Evolutionary conservation across 352 stramenopile species (phyloP).

Genomic region (Pythium dissotocum): DNA sequence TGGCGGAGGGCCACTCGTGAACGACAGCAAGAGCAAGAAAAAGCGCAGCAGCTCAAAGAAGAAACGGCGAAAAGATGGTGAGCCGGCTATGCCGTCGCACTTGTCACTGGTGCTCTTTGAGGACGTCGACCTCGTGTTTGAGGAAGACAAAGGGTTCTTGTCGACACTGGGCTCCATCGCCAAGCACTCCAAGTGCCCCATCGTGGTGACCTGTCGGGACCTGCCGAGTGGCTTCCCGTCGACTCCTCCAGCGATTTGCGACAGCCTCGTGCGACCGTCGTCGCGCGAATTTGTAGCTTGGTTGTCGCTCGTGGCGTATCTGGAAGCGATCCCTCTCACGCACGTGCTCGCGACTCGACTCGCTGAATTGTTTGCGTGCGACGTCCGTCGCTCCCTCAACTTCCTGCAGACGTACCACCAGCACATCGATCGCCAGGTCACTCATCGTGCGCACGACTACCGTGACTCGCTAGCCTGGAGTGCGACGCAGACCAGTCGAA

Average conservation of each 20-base stretch:
- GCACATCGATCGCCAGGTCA: conserved; percentile 7
- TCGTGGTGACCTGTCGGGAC: conserved; percentile 68
- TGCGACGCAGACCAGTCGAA: not conserved
- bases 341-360: conserved; percentile 40
- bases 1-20: conserved; percentile 34
- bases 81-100: conserved; percentile 35
- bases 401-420: conserved; percentile 60
- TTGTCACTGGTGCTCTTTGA: conserved; percentile 85
- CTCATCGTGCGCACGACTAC: conserved; percentile 2
- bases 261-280: conserved; percentile 45
- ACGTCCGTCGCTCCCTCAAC: conserved; percentile 70
- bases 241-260: conserved; percentile 43
- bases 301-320: conserved; percentile 58
- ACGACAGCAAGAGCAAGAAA: conserved; percentile 44
- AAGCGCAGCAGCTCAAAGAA: conserved; percentile 13
- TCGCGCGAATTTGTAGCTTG: conserved; percentile 64
- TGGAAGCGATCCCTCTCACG: conserved; percentile 51
- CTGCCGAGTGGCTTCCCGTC: conserved; percentile 63
- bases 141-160: conserved; percentile 81
- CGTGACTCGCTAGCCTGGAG: conserved; percentile 11
- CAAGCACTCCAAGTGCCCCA: conserved; percentile 79
- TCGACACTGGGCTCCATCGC: conserved; percentile 71
- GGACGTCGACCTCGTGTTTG: conserved; percentile 80
- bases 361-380: conserved; percentile 56
- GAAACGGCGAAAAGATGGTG: conserved; percentile 17